Evolutionary conservation across 805 yeast genomes (phyloP), one percentile per base, ranked within the genome.

Genomic region (Candida adriatica): DNA sequence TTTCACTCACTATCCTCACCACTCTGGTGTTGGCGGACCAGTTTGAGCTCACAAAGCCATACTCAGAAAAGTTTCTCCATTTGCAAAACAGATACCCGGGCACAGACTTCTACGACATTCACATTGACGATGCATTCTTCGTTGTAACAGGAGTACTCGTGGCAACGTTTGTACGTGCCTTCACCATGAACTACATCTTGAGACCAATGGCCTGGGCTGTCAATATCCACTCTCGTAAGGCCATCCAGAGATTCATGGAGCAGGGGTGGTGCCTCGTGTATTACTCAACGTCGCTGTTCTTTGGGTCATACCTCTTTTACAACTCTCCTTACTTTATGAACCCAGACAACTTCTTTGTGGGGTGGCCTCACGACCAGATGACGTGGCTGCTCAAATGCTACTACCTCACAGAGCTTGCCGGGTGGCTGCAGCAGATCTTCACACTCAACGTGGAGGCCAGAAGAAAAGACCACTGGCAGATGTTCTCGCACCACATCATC

Each of bases 401-500:
- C 58, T 87, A 87, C 48, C 64, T 87, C 24, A 56, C 75, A 24
- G 79, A 81, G 45, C 64, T 80, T n/a, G 78, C 81, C 10, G 73
- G 72, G 43, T 88, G 94, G 94, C 49, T 84, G 39, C 85, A 82
- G 47, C 95, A 85, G 56, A 64, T 84, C 16, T 66, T 82, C 43
- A 83, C 81, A 18, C 63, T 88, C 38, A 75, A 85, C 57, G 58
- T 86, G 31, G 96, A 87, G 57, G 77, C 73, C 38, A 72, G 68
- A 41, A 72, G 96, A 40, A 85, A 85, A 52, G 96, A 87, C 53
- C 77, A 83, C 53, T 56, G 59, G 45, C 95, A 87, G 58, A 87
- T 87, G 96, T 74, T 86, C 49, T 61, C 78, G 27, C 96, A 87
- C 55, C 96, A 87, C 56, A 75, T 88, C 35, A 77, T 88, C 35